Evolutionary conservation across 495 filamentous ascomycete species (phyloP).

Genomic region (Aspergillus saccharolyticus): DNA sequence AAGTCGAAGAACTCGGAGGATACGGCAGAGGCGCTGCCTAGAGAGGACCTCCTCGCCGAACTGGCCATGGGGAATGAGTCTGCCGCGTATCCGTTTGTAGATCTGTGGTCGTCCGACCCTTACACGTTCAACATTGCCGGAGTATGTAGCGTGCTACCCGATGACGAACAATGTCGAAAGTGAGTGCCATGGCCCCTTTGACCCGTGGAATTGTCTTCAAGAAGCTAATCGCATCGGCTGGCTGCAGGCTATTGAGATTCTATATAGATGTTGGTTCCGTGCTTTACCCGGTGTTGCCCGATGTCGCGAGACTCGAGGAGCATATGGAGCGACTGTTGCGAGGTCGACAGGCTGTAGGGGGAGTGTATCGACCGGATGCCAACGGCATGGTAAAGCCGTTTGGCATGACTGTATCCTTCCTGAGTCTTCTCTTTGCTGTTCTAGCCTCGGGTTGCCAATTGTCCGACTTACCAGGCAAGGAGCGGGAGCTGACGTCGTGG

Average conservation of each 20-base stretch:
- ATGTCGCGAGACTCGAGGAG: slow-evolving; percentile 61
- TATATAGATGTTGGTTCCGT: slow-evolving; percentile 75
- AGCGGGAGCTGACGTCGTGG: slow-evolving; percentile 56
- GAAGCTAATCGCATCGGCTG: slow-evolving; percentile 2
- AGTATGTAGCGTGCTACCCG: slow-evolving; percentile 63
- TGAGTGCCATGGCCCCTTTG: slow-evolving; percentile 22
- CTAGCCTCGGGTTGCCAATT: slow-evolving; percentile 77
- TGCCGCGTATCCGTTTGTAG: slow-evolving; percentile 72
- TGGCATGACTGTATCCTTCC: slow-evolving; percentile 37
- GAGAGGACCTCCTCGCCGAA: slow-evolving; percentile 73
- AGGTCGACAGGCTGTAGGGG: slow-evolving; percentile 51
- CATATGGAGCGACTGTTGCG: slow-evolving; percentile 63
- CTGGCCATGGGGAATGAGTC: slow-evolving; percentile 75
- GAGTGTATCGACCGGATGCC: slow-evolving; percentile 33
- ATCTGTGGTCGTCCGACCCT: slow-evolving; percentile 60
- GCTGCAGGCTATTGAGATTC: slow-evolving; percentile 57
- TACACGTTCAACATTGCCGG: slow-evolving; percentile 64
- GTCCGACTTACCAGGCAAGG: slow-evolving; percentile 56
- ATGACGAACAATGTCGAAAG: slow-evolving; percentile 57
- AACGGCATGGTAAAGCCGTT: slow-evolving; percentile 39
- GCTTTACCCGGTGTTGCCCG: slow-evolving; percentile 73
- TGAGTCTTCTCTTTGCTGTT: slow-evolving; percentile 62
- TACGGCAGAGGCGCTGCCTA: slow-evolving; percentile 53
- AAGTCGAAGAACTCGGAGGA: slow-evolving; percentile 36
- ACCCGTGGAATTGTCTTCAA: neutral